Evolutionary conservation across 345 rosid species (phyloP), one percentile per base, ranked within the genome.

Genomic region (Lepidium sativum): DNA sequence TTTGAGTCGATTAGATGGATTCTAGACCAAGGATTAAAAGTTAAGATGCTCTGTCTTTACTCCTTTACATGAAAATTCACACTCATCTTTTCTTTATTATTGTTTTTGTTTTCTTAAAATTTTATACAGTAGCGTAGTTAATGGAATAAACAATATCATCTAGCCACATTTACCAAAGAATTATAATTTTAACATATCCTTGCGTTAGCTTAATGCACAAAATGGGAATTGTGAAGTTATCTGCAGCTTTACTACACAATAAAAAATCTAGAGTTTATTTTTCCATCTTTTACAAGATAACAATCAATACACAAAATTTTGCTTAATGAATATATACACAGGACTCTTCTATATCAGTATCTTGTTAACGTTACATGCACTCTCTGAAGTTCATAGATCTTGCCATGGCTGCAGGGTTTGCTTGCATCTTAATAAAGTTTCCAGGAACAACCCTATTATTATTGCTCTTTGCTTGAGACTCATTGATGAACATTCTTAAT

Each of bases 361-460:
- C 20, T 52, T 9, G 27, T 54, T 15, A 63, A 25, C 27, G 27
- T 71, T 81, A 65, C 23, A 66, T 74, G 74, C 62, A 80, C 62
- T 89, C 91, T 0, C 71, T 88, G 78, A 89, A 89, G 63, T 76
- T 80, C 65, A 79, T 67, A 25, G 95, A 85, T 56, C 89, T 79
- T 48, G 78, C 83, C 76, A 82, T 57, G 44, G 97, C 95, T 35
- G 91, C 89, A 15, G 95, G 97, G 72, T 89, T 86, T 48, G 86
- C 84, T 60, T 75, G 91, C 68, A 85, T 49, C 40, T 47, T 72
- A 0, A 72, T 56, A 67, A 80, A 58, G 54, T 77, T 60, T 54
- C 65, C 70, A 21, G 65, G 66, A 3, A 58, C 65, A 11, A 58
- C 52, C 20, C 66, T 71, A 25, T 50, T 55, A 45, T 65, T 67